Evolutionary conservation across 805 yeast species (phyloP), one percentile per base, ranked within the genome.

Genomic region (Debaryomyces hansenii): DNA sequence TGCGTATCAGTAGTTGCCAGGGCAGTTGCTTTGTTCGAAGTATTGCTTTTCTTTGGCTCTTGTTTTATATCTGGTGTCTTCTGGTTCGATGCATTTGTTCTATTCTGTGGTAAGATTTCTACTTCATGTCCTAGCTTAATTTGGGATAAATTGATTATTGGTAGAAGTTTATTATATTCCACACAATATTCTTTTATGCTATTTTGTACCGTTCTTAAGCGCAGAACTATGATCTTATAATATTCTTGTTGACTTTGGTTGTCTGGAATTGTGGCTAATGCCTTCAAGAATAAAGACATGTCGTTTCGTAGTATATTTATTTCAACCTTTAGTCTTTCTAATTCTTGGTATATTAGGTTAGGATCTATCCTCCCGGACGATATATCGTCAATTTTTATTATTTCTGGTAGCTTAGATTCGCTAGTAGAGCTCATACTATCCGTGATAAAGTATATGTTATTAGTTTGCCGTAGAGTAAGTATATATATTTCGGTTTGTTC

Each of bases 141-240:
- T 55, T 78, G 82, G 1, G 82, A 69, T 49, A 76, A 67, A 50
- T 78, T 68, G 37, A 79, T 74, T 36, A 79, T 68, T 4, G 84
- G 83, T 2, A 77, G 59, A 14, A 79, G 59, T 46, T 72, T 63
- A 42, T 69, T 74, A 56, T 77, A 79, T 42, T 74, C 66, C 5
- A 54, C 61, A 49, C 74, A 69, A 48, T 78, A 79, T 4, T 67
- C 69, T 27, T 68, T 67, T 37, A 79, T 74, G 44, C 68, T 64
- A 11, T 46, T 53, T 49, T 70, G 73, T 4, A 79, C 65, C 6
- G 63, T 55, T 31, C 69, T 64, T 38, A 76, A 68, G 28, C 62
- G 55, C 41, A 63, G 64, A 3, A 66, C 58, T 9, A 77, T 72
- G 10, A 55, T 60, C 42, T 61, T 66, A 48, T 70, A 66, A 48